These are phyloP conservation scores for Kodamaea anthophila DNA, from an alignment of 1,139 yeast genomes.

Conservation along the genomic window DNA sequence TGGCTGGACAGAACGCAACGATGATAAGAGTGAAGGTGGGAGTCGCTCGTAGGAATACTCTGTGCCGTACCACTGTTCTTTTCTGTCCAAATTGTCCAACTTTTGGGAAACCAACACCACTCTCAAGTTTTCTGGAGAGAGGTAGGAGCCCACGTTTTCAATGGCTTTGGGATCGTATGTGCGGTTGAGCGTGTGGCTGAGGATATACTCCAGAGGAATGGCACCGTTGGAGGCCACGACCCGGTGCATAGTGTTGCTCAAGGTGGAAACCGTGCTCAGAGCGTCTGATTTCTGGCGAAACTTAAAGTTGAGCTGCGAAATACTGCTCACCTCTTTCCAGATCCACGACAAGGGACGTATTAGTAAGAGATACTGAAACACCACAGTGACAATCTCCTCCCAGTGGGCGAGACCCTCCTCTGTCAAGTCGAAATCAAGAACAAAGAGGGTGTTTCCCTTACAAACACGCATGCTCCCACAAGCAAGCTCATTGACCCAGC, in stretches of 20 bases:
- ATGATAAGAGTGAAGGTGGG: conserved; percentile 28
- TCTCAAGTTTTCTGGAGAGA: conserved; percentile 58
- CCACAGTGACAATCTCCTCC: conserved; percentile 48
- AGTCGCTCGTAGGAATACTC: conserved; percentile 53
- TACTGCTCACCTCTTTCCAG: conserved; percentile 43
- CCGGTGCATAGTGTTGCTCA: conserved; percentile 40
- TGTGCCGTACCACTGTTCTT: conserved; percentile 90
- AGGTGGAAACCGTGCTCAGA: conserved; percentile 50
- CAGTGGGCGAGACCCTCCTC: conserved; percentile 62
- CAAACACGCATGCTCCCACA: conserved; percentile 71
- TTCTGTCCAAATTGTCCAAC: conserved; percentile 30
- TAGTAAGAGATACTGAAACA: conserved; percentile 70
- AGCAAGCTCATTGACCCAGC: conserved; percentile 76
- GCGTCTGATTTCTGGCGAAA: conserved; percentile 64
- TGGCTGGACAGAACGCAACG: conserved; percentile 25
- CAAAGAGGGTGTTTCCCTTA: conserved; percentile 61
- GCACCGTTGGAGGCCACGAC: conserved; percentile 25
- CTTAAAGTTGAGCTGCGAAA: conserved; percentile 48
- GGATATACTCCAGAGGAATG: conserved; percentile 58
- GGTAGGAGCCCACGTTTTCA: conserved; percentile 40
- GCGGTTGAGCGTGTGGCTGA: conserved; percentile 53
- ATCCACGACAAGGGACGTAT: conserved; percentile 61
- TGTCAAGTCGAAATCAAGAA: conserved; percentile 69
- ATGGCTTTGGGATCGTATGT: conserved; percentile 55
- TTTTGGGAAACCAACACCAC: conserved; percentile 51